Evolutionary conservation across 345 rosid genomes (phyloP).

Genomic region (Euphorbia tirucalli): DNA sequence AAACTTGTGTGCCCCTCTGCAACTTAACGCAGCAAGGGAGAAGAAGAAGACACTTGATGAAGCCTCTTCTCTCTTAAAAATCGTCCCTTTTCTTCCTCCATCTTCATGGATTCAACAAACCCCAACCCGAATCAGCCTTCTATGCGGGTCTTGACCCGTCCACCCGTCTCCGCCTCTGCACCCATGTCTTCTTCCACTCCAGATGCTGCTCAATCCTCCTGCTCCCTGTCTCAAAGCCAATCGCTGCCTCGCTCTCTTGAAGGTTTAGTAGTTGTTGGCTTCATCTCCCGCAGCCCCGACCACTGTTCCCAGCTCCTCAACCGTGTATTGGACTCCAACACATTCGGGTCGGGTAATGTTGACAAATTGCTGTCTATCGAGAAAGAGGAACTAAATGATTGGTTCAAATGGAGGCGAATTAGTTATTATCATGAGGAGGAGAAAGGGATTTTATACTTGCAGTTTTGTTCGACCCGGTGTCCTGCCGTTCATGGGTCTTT

Average conservation of each 20-base stretch:
- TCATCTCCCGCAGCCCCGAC: conserved; percentile 53
- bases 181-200: conserved; percentile 25
- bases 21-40: too few relatives aligned
- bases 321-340: conserved; percentile 55
- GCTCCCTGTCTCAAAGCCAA: conserved; percentile 16
- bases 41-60: neutral
- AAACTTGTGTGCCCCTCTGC: too few relatives aligned
- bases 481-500: conserved; percentile 35
- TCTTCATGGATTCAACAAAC: conserved; percentile 45
- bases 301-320: conserved; percentile 62
- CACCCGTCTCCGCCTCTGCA: conserved; percentile 26
- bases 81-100: neutral
- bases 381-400: conserved; percentile 46
- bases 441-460: conserved; percentile 62
- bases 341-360: conserved; percentile 61
- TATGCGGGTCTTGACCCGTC: conserved; percentile 76
- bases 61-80: neutral
- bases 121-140: conserved; percentile 32
- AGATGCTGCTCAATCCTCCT: conserved; percentile 19
- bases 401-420: conserved; percentile 65
- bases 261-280: conserved; percentile 73
- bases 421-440: conserved; percentile 65
- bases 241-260: conserved; percentile 31
- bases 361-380: conserved; percentile 37
- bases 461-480: conserved; percentile 55